These are phyloP conservation scores for Candolleomyces efflorescens DNA, from an alignment of 768 basidiomycete species.

Conservation along the genomic window DNA sequence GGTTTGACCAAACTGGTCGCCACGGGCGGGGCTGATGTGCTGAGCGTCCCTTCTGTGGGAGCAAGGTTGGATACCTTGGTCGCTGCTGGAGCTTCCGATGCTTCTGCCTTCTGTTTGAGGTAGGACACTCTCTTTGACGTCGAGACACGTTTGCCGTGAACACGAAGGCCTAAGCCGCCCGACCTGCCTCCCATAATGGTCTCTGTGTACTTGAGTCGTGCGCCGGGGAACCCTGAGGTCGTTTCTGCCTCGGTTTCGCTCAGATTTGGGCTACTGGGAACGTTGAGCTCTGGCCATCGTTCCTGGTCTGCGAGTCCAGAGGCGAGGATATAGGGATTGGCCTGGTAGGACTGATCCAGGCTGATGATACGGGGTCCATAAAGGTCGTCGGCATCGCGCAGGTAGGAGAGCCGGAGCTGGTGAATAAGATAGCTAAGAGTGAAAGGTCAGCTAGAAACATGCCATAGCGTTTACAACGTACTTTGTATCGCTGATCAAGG, in stretches of 20 bases:
- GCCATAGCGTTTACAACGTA: constrained; percentile 19
- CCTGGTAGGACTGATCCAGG: constrained; percentile 68
- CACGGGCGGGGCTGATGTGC: constrained; percentile 22
- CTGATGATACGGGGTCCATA: constrained; percentile 81
- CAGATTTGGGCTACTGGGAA: constrained; percentile 66
- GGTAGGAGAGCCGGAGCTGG: constrained; percentile 76
- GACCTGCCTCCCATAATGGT: constrained; percentile 81
- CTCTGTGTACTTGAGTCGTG: constrained; percentile 72
- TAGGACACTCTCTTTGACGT: constrained; percentile 47
- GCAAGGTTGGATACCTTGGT: constrained; percentile 31
- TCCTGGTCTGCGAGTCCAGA: constrained; percentile 75
- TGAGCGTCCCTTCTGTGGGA: constrained; percentile 25
- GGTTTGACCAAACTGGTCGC: constrained; percentile 21
- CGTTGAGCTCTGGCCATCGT: constrained; percentile 80
- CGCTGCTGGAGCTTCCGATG: constrained; percentile 5
- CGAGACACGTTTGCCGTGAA: constrained; percentile 58
- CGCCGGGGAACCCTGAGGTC: constrained; percentile 46
- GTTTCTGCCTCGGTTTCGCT: constrained; percentile 63
- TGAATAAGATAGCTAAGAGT: constrained; percentile 67
- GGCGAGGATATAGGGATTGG: constrained; percentile 81
- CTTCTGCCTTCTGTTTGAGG: constrained; percentile 23
- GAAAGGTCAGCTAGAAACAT: not conserved
- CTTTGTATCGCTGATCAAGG: constrained; percentile 63
- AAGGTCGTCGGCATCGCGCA: constrained; percentile 86
- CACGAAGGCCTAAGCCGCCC: constrained; percentile 74